Conservation (phyloP, 2,329 filamentous ascomycete species). For the Zasmidium cellare region DNA sequence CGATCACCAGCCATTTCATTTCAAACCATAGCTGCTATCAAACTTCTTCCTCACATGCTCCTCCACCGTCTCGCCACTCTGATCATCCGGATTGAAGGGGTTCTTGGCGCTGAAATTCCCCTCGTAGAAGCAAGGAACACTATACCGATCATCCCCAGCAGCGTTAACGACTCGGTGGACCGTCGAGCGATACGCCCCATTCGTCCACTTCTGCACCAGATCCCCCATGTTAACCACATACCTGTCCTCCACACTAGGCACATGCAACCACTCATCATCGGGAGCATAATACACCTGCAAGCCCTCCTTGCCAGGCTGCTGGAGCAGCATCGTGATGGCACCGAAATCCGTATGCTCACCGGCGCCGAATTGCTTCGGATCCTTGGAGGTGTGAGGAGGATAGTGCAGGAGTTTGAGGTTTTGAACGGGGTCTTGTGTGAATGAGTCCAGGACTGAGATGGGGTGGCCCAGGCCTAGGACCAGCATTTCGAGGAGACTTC, state of each 20-base stretch:
- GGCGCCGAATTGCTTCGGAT: constrained; percentile 24
- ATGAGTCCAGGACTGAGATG: constrained; percentile 23
- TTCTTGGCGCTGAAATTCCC: constrained; percentile 21
- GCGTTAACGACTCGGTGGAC: constrained; percentile 48
- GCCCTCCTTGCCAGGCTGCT: constrained; percentile 44
- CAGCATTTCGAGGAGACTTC: constrained; percentile 23
- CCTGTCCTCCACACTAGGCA: constrained; percentile 44
- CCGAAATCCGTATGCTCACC: constrained; percentile 39
- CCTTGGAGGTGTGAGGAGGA: constrained; percentile 19
- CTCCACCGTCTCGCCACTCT: constrained; percentile 23
- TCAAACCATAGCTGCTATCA: constrained; percentile 20
- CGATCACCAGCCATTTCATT: neutral
- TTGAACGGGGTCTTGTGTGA: constrained; percentile 29
- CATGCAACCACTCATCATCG: constrained; percentile 43
- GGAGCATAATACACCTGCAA: constrained; percentile 43
- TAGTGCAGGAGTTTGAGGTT: constrained; percentile 30
- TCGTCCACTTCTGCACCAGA: constrained; percentile 50
- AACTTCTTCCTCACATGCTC: constrained; percentile 23
- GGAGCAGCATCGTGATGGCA: constrained; percentile 48
- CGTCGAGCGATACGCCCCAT: constrained; percentile 45
- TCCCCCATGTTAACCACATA: constrained; percentile 54
- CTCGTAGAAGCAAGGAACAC: constrained; percentile 51
- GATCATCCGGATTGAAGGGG: constrained; percentile 17
- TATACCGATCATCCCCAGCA: constrained; percentile 40
- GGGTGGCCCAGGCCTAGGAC: constrained; percentile 21